Base-by-base conservation (phyloP, 108 stramenopile species). In the Nannochloropsis salina region DNA sequence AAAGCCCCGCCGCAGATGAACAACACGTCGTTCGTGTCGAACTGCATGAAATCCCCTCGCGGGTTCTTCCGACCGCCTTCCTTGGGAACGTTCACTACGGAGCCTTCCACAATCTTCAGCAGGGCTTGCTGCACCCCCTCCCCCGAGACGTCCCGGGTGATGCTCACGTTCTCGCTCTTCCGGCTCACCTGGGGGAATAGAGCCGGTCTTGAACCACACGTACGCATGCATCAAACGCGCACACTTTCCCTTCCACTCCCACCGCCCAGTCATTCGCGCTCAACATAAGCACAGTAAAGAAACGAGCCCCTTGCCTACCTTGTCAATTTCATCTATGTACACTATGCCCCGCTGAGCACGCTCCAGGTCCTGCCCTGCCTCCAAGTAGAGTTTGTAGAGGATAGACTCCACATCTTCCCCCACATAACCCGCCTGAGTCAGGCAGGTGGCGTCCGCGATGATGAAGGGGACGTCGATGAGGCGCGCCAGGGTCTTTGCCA, bases 1-100 rank as follows among this genome's bases (percentile, higher is more conserved):
- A 96, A 98, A n/a, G 98, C 97, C 10, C 98, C 98, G 11, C 98
- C 97, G 83, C 95, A 95, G 87, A 98, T 98, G 90, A 98, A 98
- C 45, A 98, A 93, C 82, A 98, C 97, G 87, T 97, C 95, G 42
- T 95, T 94, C n/a, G 98, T 98, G 91, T 98, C 98, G 84, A 98
- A 97, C 86, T 94, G 94, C 86, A 97, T 92, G 84, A 97, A 96
- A 83, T 97, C 96, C 18, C 95, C 95, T 79, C 95, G 92, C 41
- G 96, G 96, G 90, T 97, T 96, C 92, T 98, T 98, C 43, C 80
- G 61, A 3, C 90, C 90, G n/a, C 94, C 89, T 86, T 95, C 95
- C 93, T 98, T 98, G 12, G 98, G 98, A 45, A 98, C 98, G 92
- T 97, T 98, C 31, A 97, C 94, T 3, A 96, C 94, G 86, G 96